phyloP scores from a whole-genome alignment of 2,329 filamentous ascomycete genomes.

The Davidsoniella eucalypti region DNA sequence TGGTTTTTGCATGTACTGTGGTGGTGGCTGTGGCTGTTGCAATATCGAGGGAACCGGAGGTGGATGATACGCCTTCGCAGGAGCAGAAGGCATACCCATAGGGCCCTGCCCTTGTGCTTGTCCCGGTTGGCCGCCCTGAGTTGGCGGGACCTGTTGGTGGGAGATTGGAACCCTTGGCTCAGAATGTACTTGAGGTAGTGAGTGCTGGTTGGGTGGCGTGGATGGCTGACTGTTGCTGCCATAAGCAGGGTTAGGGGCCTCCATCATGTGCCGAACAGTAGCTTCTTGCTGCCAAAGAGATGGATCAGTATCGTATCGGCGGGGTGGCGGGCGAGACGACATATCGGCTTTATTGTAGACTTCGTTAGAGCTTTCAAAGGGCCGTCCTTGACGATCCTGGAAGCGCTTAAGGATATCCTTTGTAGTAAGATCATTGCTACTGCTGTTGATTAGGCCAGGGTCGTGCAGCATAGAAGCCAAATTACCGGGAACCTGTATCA shows the following conservation, averaged over 20 bases:
- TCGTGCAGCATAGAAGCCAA: constrained; percentile 76
- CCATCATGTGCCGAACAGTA: constrained; percentile 55
- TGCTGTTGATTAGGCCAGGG: constrained; percentile 56
- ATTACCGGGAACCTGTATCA: constrained; percentile 70
- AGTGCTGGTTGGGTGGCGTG: constrained; percentile 11
- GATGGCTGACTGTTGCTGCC: constrained; percentile 13
- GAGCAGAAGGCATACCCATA: background rate
- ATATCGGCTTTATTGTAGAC: constrained; percentile 42
- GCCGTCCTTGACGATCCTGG: constrained; percentile 54
- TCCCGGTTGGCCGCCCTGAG: constrained; percentile 2
- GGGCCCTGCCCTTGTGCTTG: constrained; percentile 1
- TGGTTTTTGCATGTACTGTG: constrained; percentile 6
- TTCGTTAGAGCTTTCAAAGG: constrained; percentile 39
- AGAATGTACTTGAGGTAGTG: constrained; percentile 10
- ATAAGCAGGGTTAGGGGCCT: constrained; percentile 27
- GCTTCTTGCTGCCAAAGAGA: constrained; percentile 69
- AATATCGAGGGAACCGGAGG: constrained; percentile 10
- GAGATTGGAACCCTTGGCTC: constrained; percentile 7
- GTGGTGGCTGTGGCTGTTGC: constrained; percentile 11
- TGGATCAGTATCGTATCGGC: constrained; percentile 73
- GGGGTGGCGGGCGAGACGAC: constrained; percentile 35
- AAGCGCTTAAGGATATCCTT: constrained; percentile 95
- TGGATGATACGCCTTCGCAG: constrained; percentile 1
- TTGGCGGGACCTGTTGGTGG: constrained; percentile 9
- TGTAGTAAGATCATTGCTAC: constrained; percentile 73